Evolutionary conservation across 2,329 filamentous ascomycete genomes (phyloP), one percentile per base, ranked within the genome.

Genomic region (Pseudogymnoascus sp.): DNA sequence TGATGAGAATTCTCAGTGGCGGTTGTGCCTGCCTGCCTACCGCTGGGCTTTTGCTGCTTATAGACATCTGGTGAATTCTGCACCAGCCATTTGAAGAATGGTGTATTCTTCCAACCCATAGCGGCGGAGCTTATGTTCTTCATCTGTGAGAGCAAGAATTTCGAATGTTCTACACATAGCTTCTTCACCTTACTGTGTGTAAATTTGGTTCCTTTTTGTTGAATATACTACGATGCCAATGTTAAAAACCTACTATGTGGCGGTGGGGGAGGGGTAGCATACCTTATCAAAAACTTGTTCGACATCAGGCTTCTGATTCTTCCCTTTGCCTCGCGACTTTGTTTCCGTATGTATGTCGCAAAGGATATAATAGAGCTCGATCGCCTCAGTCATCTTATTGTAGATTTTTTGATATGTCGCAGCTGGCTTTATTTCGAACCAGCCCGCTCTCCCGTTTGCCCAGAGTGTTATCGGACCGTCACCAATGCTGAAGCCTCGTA

Each of bases 341-440:
- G 69, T 71, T 8, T 70, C 69, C 55, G 78, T 76, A 68, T 88
- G 87, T 8, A 82, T 78, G 61, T 85, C 82, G 41, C 84, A 75
- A 2, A 89, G 71, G 61, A 79, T 81, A 71, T 89, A 89, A 66
- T 90, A 82, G 17, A 90, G 74, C 7, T 79, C 77, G 10, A 89
- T 81, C 1, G 84, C 86, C 70, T 88, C 80, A 60, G 81, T 78
- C 79, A 89, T 88, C 58, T 80, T 77, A 31, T 80, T 74, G 72
- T 82, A 86, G 29, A 84, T 83, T 5, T 74, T 68, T 59, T 75
- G 74, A 71, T 90, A 92, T 2, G 74, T 72, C 8, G 76, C 69
- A n/a, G 81, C 76, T 1, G 89, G 87, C 33, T 77, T 77, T 42
- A 91, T 80, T 69, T 87, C 82, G 70, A 84, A 90, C 86, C 87